Conservation (phyloP, 2,329 filamentous ascomycete species). For the Raffaelea albimanens region DNA sequence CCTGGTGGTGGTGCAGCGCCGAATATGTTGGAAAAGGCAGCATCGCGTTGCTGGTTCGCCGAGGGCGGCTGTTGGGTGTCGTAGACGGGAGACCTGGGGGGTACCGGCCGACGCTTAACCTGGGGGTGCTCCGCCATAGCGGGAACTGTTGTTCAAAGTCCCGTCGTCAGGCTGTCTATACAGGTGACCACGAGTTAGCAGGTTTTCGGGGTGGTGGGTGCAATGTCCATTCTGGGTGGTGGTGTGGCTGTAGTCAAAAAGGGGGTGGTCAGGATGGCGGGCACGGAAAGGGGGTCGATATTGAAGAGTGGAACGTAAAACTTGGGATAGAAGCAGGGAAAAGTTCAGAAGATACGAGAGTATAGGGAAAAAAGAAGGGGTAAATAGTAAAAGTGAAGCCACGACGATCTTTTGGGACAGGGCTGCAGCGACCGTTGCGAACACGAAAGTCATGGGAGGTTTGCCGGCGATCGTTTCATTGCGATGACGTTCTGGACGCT, state of each 20-base stretch:
- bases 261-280: too few relatives aligned
- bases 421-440: too few relatives aligned
- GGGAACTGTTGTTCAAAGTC: not conserved
- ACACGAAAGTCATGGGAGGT: too few relatives aligned
- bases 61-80: conserved; percentile 23
- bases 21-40: conserved; percentile 93
- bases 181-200: conserved; percentile 25
- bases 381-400: not conserved
- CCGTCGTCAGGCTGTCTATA: conserved; percentile 5
- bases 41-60: conserved; percentile 69
- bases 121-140: conserved; percentile 50
- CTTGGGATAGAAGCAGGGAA: too few relatives aligned
- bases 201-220: not conserved
- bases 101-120: conserved; percentile 33
- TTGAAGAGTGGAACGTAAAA: too few relatives aligned
- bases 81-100: conserved; percentile 37
- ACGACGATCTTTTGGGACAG: not conserved
- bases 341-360: too few relatives aligned
- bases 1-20: conserved; percentile 77
- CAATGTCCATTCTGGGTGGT: too few relatives aligned
- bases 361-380: too few relatives aligned
- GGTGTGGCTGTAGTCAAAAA: too few relatives aligned
- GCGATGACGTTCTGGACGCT: not conserved
- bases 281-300: too few relatives aligned
- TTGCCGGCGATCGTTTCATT: too few relatives aligned